Base-by-base conservation (phyloP, 805 yeast species). In the Debaryomyces tyrocola region DNA sequence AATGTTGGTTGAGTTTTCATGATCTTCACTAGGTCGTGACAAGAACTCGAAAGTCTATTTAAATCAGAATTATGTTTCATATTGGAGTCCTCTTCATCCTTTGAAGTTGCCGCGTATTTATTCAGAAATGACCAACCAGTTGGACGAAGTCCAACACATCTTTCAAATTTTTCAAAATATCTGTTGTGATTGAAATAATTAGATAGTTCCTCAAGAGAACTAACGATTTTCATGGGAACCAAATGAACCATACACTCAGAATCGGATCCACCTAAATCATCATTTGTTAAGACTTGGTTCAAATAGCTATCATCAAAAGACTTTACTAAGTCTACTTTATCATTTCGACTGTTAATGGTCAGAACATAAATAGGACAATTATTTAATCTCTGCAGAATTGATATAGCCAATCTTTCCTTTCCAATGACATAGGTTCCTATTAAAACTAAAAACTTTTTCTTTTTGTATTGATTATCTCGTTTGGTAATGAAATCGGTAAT, bases 361-460 rank as follows among this genome's bases (percentile, higher is more conserved):
- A 77, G 67, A 12, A 85, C 79, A 49, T 70, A 83, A 2, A 87
- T 79, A 48, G 80, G 84, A 21, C 84, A 70, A 1, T 70, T 49
- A 6, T 51, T 54, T 21, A 86, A 56, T 17, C 55, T 58, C 41
- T 77, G 66, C 54, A 89, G 87, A 10, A 87, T 67, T 0, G 79
- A 70, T 6, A 88, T 64, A 0, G 96, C 97, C 24, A 94, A 62
- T 47, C 85, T 79, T 61, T 94, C 99, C 60, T 94, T 94, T 2
- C 99, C 99, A 33, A 94, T 90, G 2, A 91, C 80, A 63, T 94
- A 94, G 0, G 96, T 84, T 0, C 98, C 98, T 12, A 94, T 83
- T 8, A 87, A 69, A 7, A 84, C 77, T 49, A 87, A 64, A 48
- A 77, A 73, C 46, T 74, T 72, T 46, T 69, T 69, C 54, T 65